Base-by-base conservation (phyloP, 306 rosid genomes). In the Malus orientalis region DNA sequence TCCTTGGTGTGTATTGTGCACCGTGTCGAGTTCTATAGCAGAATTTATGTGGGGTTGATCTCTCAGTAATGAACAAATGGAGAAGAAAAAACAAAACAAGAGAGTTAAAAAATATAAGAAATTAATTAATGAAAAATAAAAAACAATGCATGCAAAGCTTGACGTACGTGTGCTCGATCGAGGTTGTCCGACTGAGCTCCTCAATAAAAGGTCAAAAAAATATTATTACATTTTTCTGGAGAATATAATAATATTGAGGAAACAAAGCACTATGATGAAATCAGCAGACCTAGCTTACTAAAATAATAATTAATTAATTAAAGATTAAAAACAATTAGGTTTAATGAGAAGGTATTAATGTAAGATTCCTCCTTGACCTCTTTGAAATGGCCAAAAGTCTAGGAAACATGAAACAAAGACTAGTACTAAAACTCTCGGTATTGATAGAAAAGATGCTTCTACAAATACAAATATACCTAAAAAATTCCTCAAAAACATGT, bases 361-460 rank as follows among this genome's bases (percentile, higher is more conserved):
- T 69, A 79, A 86, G 90, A 86, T 88, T 84, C 94, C 81, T 65
- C 72, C 82, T 79, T 81, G 89, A 81, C 78, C 27, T 66, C 72
- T 72, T 71, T 71, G 16, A 75, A 61, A 32, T 33, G 45, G 11
- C 69, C 67, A 47, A 67, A 45, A 66, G 79, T 78, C 47, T 75
- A 51, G 82, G 82, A 64, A 67, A 76, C 32, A 72, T 65, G 29
- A 68, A 85, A 64, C 83, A 55, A 38, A 61, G 73, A 75, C 63
- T 71, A 79, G 40, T 84, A 47, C 53, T 54, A 55, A 73, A 86
- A 74, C 74, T 81, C 71, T 76, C 63, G 71, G 68, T 78, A 70
- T 69, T 74, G 76, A 78, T 62, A 84, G 84, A 13, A 84, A 13
- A 84, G 89, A 89, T 89, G 88, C 83, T 87, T 86, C 97, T 23